A percentile compares a stretch with the other conserved stretches of the same genome.
Evolutionary conservation across 2,329 filamentous ascomycete species (phyloP).

Genomic region (Aspergillus bombycis): DNA sequence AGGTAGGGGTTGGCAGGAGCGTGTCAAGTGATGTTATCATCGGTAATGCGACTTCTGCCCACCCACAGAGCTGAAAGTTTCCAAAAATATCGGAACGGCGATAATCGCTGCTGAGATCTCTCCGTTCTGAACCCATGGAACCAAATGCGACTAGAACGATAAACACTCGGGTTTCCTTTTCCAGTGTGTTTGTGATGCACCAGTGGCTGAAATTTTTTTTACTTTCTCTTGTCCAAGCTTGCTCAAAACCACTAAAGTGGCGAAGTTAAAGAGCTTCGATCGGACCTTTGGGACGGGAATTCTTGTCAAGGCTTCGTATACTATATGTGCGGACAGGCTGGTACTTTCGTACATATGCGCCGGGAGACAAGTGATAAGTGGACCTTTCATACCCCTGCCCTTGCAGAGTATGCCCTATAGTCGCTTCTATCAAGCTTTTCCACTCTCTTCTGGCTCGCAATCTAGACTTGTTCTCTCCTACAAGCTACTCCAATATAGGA

Average conservation of each 20-base stretch:
- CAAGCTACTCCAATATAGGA: not conserved
- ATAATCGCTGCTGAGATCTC: slow-evolving; percentile 4
- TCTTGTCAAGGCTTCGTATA: not conserved
- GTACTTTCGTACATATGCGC: not conserved
- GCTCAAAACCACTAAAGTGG: not conserved
- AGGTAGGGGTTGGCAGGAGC: not conserved
- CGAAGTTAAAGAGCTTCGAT: not conserved
- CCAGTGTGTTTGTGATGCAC: not conserved
- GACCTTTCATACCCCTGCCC: not conserved
- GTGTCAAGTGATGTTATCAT: not conserved
- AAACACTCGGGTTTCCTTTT: not conserved
- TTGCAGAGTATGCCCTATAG: slow-evolving; percentile 3
- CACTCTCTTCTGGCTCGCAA: not conserved
- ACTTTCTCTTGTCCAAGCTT: not conserved
- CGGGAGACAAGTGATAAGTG: not conserved
- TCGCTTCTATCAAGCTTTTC: slow-evolving; percentile 1
- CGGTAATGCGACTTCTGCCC: not conserved
- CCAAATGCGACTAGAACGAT: not conserved
- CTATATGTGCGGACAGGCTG: not conserved
- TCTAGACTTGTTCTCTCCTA: not conserved
- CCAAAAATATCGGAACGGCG: slow-evolving; percentile 2
- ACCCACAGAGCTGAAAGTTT: not conserved
- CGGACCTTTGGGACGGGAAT: not conserved
- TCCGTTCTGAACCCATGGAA: not conserved
- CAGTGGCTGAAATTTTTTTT: not conserved